A percentile compares a stretch with the other conserved stretches of the same genome.
phyloP scores from a whole-genome alignment of 805 yeast genomes.

The Yarrowia phangngaensis region DNA sequence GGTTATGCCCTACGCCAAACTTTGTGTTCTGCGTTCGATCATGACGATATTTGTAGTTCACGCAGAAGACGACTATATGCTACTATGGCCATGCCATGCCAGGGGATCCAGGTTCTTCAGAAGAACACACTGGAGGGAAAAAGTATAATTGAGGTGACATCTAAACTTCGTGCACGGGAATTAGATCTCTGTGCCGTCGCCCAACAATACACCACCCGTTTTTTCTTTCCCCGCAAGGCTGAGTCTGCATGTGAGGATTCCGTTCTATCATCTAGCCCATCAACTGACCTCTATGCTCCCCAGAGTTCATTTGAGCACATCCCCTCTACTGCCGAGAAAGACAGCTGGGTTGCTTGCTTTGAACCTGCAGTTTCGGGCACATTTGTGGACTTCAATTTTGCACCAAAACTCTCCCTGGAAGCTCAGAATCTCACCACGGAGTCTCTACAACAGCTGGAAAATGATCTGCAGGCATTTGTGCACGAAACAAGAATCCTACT shows the following conservation, averaged over 20 bases:
- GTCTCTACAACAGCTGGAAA: conserved; percentile 42
- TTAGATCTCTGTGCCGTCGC: conserved; percentile 6
- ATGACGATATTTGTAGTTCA: background rate
- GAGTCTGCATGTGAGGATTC: no score
- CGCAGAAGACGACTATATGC: conserved; percentile 15
- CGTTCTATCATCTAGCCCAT: no score
- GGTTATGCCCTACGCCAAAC: conserved; percentile 2
- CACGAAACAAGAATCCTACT: conserved; percentile 43
- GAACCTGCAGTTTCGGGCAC: conserved; percentile 33
- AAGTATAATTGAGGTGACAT: conserved; percentile 9
- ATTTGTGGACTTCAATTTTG: conserved; percentile 54
- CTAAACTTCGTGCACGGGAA: conserved; percentile 8
- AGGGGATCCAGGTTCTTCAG: conserved; percentile 10
- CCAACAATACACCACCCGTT: background rate
- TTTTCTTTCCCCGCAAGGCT: conserved; percentile 2
- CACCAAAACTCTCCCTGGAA: conserved; percentile 41
- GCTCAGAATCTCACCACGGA: conserved; percentile 46
- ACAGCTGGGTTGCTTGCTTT: conserved; percentile 10
- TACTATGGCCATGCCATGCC: conserved; percentile 21
- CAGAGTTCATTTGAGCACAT: no score
- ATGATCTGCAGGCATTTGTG: conserved; percentile 37
- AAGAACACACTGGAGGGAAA: conserved; percentile 1
- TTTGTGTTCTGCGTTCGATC: conserved; percentile 5
- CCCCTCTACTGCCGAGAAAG: no score
- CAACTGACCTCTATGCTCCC: no score